These are phyloP conservation scores for Grosmannia penicillata DNA, from an alignment of 2,329 filamentous ascomycete species.

Conservation along the genomic window DNA sequence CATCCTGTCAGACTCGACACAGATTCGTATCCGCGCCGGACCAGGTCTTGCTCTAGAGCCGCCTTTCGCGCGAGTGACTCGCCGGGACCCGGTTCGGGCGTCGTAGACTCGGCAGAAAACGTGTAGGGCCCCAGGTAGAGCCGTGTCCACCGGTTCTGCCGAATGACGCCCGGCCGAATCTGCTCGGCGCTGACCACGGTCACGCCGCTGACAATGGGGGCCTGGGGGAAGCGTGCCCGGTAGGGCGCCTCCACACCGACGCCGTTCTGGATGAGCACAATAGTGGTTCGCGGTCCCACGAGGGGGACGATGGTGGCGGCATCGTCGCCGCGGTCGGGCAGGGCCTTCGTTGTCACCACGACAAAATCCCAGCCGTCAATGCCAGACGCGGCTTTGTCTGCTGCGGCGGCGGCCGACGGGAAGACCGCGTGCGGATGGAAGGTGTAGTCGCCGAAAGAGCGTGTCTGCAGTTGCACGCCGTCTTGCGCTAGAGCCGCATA, in stretches of 20 bases:
- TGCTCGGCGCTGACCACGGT: constrained; percentile 58
- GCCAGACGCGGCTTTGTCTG: not conserved
- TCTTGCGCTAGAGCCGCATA: constrained; percentile 45
- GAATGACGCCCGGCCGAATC: constrained; percentile 43
- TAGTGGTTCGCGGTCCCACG: constrained; percentile 34
- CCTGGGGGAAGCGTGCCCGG: constrained; percentile 41
- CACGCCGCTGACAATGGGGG: constrained; percentile 50
- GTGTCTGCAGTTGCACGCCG: constrained; percentile 51
- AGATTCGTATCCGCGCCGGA: constrained; percentile 19
- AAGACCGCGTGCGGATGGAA: constrained; percentile 50
- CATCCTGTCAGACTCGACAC: constrained; percentile 37
- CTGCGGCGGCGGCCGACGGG: constrained; percentile 37
- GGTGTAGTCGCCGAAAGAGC: constrained; percentile 50
- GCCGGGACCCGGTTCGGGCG: not conserved
- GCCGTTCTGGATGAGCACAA: constrained; percentile 58
- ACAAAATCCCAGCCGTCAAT: constrained; percentile 40
- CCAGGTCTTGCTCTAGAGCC: not conserved
- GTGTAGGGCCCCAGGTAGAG: constrained; percentile 55
- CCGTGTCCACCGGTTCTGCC: constrained; percentile 60
- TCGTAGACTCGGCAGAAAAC: constrained; percentile 16
- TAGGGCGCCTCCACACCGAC: constrained; percentile 57
- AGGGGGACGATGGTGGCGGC: constrained; percentile 46
- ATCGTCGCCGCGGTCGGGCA: constrained; percentile 49
- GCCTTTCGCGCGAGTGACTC: not conserved
- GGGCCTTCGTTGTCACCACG: constrained; percentile 55